These are phyloP conservation scores for Beauveria medogensis DNA, from an alignment of 2,329 filamentous ascomycete species.

Conservation along the genomic window DNA sequence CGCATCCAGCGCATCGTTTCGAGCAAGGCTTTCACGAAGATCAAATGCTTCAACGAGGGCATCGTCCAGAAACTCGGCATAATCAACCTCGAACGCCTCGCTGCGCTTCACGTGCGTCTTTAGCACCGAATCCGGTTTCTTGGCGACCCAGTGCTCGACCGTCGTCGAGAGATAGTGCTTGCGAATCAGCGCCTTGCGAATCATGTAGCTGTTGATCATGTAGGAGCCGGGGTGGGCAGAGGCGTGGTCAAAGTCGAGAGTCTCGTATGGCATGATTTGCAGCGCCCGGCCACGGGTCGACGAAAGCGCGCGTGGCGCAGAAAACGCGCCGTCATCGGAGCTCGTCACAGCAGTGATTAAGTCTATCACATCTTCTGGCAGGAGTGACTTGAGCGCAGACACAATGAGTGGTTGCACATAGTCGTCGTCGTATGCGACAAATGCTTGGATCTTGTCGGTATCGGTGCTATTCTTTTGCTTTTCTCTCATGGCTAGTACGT, in stretches of 20 bases:
- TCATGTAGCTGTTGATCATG: constrained; percentile 83
- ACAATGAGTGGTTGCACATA: constrained; percentile 87
- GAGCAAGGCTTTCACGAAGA: constrained; percentile 65
- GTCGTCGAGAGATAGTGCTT: constrained; percentile 90
- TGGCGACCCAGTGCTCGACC: constrained; percentile 75
- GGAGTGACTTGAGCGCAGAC: constrained; percentile 55
- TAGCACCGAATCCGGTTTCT: constrained; percentile 66
- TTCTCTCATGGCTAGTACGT: constrained; percentile 14
- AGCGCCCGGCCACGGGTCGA: constrained; percentile 39
- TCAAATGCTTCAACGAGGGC: constrained; percentile 87
- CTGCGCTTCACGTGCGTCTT: constrained; percentile 64
- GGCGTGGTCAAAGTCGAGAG: constrained; percentile 73
- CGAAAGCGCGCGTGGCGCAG: constrained; percentile 27
- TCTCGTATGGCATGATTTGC: constrained; percentile 81
- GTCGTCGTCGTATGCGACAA: constrained; percentile 75
- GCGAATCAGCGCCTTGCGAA: constrained; percentile 90
- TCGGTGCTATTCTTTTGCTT: constrained; percentile 13
- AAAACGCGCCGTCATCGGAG: constrained; percentile 23
- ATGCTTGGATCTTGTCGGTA: constrained; percentile 43
- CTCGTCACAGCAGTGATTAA: constrained; percentile 40
- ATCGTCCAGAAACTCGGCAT: constrained; percentile 93
- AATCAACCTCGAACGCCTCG: constrained; percentile 90
- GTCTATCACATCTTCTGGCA: constrained; percentile 48
- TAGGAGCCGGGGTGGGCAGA: constrained; percentile 48
- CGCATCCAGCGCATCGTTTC: constrained; percentile 38